Conservation (phyloP, 73 alveolate species). For the Paramecium biaurelia region DNA sequence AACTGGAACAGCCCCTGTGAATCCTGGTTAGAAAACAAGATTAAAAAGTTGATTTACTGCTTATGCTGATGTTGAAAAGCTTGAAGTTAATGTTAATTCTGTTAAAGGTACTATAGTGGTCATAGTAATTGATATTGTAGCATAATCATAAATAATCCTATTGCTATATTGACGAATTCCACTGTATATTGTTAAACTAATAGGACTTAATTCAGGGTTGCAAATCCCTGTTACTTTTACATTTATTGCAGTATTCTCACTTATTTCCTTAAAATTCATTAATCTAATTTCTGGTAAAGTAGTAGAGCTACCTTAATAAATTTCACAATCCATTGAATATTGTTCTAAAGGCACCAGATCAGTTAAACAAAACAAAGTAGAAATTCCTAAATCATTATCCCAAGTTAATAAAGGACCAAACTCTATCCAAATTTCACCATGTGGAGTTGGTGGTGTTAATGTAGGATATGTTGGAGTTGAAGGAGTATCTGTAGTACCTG, state of each 20-base stretch:
- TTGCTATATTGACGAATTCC: conserved; percentile 8
- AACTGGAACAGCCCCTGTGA: background rate
- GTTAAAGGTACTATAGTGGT: background rate
- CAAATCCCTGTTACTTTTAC: background rate
- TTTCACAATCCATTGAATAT: background rate
- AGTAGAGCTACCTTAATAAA: background rate
- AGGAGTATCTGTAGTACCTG: background rate
- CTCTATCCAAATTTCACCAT: conserved; percentile 20
- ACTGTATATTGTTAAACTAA: background rate
- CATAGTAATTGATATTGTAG: conserved; percentile 30
- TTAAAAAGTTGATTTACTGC: background rate
- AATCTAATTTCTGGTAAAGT: background rate
- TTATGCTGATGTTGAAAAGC: background rate
- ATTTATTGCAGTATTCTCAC: background rate
- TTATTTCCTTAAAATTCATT: background rate
- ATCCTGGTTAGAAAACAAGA: background rate
- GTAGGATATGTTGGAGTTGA: background rate
- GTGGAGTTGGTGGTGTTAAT: background rate
- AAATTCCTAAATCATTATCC: background rate
- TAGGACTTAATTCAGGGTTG: background rate
- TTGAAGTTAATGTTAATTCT: background rate
- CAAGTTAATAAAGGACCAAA: conserved; percentile 37
- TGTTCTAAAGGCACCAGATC: background rate
- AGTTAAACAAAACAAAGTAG: background rate
- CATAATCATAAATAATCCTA: background rate